Evolutionary conservation across 352 stramenopile genomes (phyloP), one percentile per base, ranked within the genome.

Genomic region (Globisporangium radiosum): DNA sequence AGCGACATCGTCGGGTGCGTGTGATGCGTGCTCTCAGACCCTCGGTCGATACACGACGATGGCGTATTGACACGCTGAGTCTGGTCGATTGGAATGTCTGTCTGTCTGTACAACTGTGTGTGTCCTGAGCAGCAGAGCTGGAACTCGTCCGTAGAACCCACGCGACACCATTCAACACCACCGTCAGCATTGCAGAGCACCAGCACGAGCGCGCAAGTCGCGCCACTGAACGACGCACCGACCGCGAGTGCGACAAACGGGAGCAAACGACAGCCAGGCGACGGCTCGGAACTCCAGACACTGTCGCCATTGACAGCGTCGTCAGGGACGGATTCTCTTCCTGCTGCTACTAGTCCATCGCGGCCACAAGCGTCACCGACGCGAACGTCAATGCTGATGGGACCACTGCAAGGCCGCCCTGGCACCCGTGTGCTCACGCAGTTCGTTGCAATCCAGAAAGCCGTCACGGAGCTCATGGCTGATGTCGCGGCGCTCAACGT

Each of bases 1-100:
- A 81, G 39, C 62, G 61, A 37, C 58, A 65, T 3, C 66, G 64
- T 25, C 57, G 37, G 56, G 71, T 79, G 39, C 39, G 39, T 43
- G 25, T 10, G 8, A 13, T 14, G n/a, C 47, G 13, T 52, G 47
- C 25, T 25, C 25, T 25, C 25, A 36, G 47, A 8, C 25, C 7
- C 25, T 36, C n/a, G 47, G 8, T 52, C n/a, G 47, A 52, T 52
- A 2, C 25, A 25, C 25, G 25, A 25, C 25, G n/a, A 52, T 8
- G 7, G 25, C 47, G 7, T 37, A 52, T 5, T 36, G 25, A 36
- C 13, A 52, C 25, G 25, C 25, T 25, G 25, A 25, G 25, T 25
- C 25, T 25, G 25, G 2, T 25, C 25, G 25, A 25, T 25, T 25
- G 25, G 25, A 25, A 25, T 25, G 25, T 2, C 25, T 52, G 25